Conservation (phyloP, 1,284 basidiomycete species). For the Heterobasidion occidentale region DNA sequence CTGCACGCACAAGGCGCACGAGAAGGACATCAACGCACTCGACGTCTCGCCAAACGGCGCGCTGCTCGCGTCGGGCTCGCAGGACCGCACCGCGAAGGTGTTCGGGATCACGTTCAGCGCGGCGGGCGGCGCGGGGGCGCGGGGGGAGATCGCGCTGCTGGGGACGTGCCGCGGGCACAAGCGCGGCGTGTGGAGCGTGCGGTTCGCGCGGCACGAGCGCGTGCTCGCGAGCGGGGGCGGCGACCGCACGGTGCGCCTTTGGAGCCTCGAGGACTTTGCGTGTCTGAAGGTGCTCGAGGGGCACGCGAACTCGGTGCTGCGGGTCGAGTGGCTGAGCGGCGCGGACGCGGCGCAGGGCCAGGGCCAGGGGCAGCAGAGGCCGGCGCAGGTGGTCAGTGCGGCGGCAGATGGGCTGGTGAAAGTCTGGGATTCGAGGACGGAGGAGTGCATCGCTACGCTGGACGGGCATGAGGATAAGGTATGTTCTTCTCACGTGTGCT, state of each 20-base stretch:
- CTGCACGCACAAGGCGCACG: slow-evolving; percentile 89
- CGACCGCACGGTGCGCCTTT: slow-evolving; percentile 90
- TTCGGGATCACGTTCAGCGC: slow-evolving; percentile 68
- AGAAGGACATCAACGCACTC: slow-evolving; percentile 98
- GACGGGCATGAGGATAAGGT: slow-evolving; percentile 98
- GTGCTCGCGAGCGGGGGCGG: slow-evolving; percentile 91
- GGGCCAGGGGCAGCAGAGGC: slow-evolving; percentile 29
- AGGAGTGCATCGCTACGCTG: slow-evolving; percentile 82
- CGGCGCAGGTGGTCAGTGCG: slow-evolving; percentile 78
- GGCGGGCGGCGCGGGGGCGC: slow-evolving; percentile 27
- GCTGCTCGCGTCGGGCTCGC: slow-evolving; percentile 88
- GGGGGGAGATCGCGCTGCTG: slow-evolving; percentile 68
- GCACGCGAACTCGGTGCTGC: slow-evolving; percentile 94
- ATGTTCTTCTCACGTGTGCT: slow-evolving; percentile 13
- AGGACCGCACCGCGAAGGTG: slow-evolving; percentile 92
- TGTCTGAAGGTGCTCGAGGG: slow-evolving; percentile 96
- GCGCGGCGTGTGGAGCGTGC: slow-evolving; percentile 92
- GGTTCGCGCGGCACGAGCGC: slow-evolving; percentile 79
- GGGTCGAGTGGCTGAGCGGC: slow-evolving; percentile 80
- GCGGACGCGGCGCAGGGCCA: slow-evolving; percentile 9
- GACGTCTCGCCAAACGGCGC: slow-evolving; percentile 90
- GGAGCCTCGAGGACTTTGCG: slow-evolving; percentile 87
- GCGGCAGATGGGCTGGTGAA: slow-evolving; percentile 95
- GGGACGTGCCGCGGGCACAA: slow-evolving; percentile 95
- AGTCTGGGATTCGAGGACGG: slow-evolving; percentile 88